phyloP scores from a whole-genome alignment of 176 grass and related monocot species.

The Zoysia pacifica region DNA sequence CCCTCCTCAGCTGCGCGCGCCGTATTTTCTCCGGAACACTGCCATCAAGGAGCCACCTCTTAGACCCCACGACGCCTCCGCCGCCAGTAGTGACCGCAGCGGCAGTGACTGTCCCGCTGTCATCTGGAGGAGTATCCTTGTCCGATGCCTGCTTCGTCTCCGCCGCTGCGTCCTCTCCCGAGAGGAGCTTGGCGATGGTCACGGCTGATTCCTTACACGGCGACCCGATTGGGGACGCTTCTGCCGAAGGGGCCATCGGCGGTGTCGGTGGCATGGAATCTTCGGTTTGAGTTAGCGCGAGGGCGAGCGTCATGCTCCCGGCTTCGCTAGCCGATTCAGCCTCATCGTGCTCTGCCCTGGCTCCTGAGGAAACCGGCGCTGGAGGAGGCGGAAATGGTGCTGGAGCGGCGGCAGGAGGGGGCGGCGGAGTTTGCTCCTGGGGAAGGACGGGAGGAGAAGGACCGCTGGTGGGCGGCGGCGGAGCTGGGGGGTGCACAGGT shows the following conservation, averaged over 20 bases:
- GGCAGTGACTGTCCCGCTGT: not conserved
- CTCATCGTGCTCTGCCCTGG: constrained; percentile 28
- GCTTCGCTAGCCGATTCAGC: constrained; percentile 35
- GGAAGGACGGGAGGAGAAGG: constrained; percentile 21
- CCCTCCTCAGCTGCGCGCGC: constrained; percentile 45
- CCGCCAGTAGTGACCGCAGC: not conserved
- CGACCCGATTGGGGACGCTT: constrained; percentile 31
- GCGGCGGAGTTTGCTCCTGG: constrained; percentile 16
- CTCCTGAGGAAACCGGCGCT: constrained; percentile 17
- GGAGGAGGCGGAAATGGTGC: not conserved
- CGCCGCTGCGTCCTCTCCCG: constrained; percentile 37
- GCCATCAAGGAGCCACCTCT: constrained; percentile 39
- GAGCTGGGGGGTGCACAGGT: constrained; percentile 21
- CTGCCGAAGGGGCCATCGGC: not conserved
- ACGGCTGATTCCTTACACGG: constrained; percentile 56
- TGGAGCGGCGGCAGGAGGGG: constrained; percentile 10
- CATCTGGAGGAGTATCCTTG: constrained; percentile 28
- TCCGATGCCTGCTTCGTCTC: constrained; percentile 38
- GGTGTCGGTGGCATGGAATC: constrained; percentile 16
- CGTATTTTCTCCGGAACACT: constrained; percentile 44
- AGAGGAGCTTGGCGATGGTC: constrained; percentile 63
- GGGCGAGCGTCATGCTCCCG: constrained; percentile 43
- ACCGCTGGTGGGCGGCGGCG: not conserved
- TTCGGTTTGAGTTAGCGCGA: constrained; percentile 38
- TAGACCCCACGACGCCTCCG: constrained; percentile 23